These are phyloP conservation scores for Hanseniaspora taiwanica DNA, from an alignment of 805 yeast genomes.

Conservation along the genomic window DNA sequence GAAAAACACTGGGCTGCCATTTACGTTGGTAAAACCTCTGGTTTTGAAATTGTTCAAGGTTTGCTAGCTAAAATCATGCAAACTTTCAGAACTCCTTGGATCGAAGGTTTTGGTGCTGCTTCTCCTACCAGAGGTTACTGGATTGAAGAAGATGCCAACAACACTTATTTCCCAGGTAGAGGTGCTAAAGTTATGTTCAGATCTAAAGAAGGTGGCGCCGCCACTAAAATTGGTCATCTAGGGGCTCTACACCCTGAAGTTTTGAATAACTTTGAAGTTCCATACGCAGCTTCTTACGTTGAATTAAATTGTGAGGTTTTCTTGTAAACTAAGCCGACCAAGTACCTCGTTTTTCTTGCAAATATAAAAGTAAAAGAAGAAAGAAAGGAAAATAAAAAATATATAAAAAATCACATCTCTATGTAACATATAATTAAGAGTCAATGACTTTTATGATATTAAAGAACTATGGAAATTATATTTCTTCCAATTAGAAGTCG, in stretches of 20 bases:
- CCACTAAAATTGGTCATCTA: constrained; percentile 57
- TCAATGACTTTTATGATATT: too few species aligned
- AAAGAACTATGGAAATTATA: too few species aligned
- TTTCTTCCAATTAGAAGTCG: constrained; percentile 13
- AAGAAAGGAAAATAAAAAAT: constrained; percentile 8
- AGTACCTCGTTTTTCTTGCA: too few species aligned
- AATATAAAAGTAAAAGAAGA: too few species aligned
- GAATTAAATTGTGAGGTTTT: constrained; percentile 86
- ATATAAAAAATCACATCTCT: constrained; percentile 4
- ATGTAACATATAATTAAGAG: too few species aligned
- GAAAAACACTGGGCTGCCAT: constrained; percentile 93
- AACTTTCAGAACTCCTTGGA: constrained; percentile 83
- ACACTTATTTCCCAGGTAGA: constrained; percentile 91
- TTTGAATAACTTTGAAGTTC: constrained; percentile 71
- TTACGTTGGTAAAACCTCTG: constrained; percentile 88
- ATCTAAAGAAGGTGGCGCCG: constrained; percentile 42
- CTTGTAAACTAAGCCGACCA: constrained; percentile 33
- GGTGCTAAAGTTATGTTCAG: constrained; percentile 82
- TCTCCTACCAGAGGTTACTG: constrained; percentile 65
- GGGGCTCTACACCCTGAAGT: constrained; percentile 97
- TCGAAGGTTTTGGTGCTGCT: constrained; percentile 35
- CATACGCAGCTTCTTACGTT: constrained; percentile 83
- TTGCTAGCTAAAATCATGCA: constrained; percentile 90
- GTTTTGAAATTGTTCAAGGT: constrained; percentile 92
- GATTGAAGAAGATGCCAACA: constrained; percentile 60